Conservation (phyloP, 495 filamentous ascomycete genomes). For the Saxophila tyrrhenica region DNA sequence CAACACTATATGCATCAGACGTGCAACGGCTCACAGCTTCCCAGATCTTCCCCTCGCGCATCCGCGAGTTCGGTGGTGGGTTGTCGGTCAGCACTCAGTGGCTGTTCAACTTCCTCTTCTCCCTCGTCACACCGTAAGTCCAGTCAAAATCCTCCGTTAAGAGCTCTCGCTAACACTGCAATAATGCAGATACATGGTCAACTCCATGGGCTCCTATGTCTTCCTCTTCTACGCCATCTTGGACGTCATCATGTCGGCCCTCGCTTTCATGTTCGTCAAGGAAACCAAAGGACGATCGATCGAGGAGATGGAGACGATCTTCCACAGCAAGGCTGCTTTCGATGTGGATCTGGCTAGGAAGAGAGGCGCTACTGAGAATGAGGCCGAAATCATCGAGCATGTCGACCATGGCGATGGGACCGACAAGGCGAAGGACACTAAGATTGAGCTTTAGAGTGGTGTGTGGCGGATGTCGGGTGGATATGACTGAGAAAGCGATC, state of each 20-base stretch:
- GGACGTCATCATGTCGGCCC: not conserved
- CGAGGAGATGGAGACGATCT: conserved; percentile 19
- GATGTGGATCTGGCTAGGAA: conserved; percentile 4
- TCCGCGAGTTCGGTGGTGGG: conserved; percentile 59
- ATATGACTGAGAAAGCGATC: too few relatives aligned
- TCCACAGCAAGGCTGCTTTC: conserved; percentile 5
- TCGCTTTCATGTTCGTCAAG: conserved; percentile 43
- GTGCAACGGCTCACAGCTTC: conserved; percentile 29
- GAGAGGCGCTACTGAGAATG: not conserved
- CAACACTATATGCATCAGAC: not conserved
- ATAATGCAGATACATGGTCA: conserved; percentile 9
- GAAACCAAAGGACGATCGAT: conserved; percentile 30
- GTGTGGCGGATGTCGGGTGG: not conserved
- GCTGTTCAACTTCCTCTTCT: conserved; percentile 59
- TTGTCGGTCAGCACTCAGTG: conserved; percentile 56
- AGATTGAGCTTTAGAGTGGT: not conserved
- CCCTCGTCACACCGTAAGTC: conserved; percentile 21
- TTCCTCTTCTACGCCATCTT: conserved; percentile 7
- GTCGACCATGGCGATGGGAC: too few relatives aligned
- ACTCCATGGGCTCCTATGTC: not conserved
- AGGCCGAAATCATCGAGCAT: not conserved
- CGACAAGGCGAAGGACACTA: not conserved
- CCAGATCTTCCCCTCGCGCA: conserved; percentile 59
- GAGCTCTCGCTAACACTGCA: not conserved
- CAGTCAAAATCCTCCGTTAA: not conserved